Conservation (phyloP, 1,284 basidiomycete species). For the Xerocomus amazonicus region DNA sequence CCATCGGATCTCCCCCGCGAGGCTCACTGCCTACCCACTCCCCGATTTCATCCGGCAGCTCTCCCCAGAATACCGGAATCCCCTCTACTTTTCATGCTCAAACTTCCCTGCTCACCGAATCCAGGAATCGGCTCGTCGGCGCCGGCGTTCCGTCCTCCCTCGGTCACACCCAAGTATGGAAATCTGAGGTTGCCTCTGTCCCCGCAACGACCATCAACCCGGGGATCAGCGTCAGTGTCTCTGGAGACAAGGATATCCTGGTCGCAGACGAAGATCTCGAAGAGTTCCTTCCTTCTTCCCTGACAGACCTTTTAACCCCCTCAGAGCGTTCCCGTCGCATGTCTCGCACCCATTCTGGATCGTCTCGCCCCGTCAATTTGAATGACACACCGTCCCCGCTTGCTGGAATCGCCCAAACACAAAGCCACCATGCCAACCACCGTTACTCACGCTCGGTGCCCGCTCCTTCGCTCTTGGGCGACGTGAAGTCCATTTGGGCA, state of each 20-base stretch:
- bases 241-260: constrained; percentile 38
- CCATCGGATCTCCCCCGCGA: constrained; percentile 71
- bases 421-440: constrained; percentile 47
- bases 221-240: constrained; percentile 16
- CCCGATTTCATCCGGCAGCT: constrained; percentile 64
- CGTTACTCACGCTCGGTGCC: constrained; percentile 76
- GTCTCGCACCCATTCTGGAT: constrained; percentile 61
- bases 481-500: constrained; percentile 73
- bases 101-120: constrained; percentile 33
- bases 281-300: constrained; percentile 80
- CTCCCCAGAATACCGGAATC: constrained; percentile 56
- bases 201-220: constrained; percentile 14
- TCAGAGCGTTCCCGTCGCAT: constrained; percentile 76
- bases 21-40: constrained; percentile 45
- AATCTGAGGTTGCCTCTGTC: constrained; percentile 25
- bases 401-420: constrained; percentile 10
- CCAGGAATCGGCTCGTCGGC: constrained; percentile 29
- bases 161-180: constrained; percentile 38
- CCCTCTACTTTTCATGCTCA: constrained; percentile 37
- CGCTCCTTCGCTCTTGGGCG: constrained; percentile 65
- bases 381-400: constrained; percentile 25
- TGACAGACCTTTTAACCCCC: constrained; percentile 85
- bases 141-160: constrained; percentile 46
- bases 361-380: constrained; percentile 29
- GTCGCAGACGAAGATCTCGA: constrained; percentile 77